Percentiles rank a stretch among this genome's conserved stretches.
phyloP scores from a whole-genome alignment of 164 flowering plant species.

The Echeveria elegans region DNA sequence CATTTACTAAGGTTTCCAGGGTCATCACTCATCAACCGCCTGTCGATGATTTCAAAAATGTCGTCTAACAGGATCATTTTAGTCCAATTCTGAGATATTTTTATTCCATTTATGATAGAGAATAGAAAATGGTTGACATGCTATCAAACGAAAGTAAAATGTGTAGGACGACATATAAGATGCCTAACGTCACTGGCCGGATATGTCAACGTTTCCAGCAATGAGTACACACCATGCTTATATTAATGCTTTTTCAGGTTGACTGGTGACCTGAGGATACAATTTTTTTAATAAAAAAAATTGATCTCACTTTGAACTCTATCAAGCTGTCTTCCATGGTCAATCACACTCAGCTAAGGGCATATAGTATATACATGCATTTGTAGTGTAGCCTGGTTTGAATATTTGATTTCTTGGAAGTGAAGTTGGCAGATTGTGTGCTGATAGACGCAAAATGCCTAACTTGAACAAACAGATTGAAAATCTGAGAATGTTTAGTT shows the following conservation, averaged over 20 bases:
- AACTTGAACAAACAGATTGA: constrained; percentile 1
- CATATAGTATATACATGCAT: neutral
- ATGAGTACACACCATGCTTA: neutral
- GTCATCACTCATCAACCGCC: too few relatives aligned
- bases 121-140: too few relatives aligned
- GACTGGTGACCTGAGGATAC: too few relatives aligned
- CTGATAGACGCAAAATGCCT: neutral
- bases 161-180: too few relatives aligned
- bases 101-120: too few relatives aligned
- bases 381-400: neutral
- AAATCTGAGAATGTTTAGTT: neutral
- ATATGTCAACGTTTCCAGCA: constrained; percentile 1
- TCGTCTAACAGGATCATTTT: too few relatives aligned
- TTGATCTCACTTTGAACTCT: neutral
- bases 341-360: neutral
- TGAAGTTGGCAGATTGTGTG: neutral
- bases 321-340: neutral
- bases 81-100: too few relatives aligned
- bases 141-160: too few relatives aligned
- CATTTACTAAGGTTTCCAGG: too few relatives aligned
- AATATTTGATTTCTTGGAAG: too few relatives aligned
- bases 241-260: neutral
- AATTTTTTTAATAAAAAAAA: neutral
- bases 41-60: too few relatives aligned
- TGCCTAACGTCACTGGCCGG: neutral